Evolutionary conservation across 1,284 basidiomycete genomes (phyloP).

Genomic region (Mrakiaceae sp.): DNA sequence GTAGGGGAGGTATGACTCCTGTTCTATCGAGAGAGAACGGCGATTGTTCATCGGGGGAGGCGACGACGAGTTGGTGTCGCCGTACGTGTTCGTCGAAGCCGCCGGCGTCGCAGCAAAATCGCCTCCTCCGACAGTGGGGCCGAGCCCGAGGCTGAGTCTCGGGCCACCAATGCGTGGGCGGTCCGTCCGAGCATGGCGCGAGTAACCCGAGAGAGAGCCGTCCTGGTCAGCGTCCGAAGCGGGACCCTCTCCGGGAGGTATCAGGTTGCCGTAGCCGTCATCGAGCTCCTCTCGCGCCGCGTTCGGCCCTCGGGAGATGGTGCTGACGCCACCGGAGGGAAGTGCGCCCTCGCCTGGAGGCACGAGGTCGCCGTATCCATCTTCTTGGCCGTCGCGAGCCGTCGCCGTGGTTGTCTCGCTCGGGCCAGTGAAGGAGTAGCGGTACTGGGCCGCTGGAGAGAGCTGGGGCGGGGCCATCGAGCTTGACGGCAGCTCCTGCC

Average conservation of each 20-base stretch:
- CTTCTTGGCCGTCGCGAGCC: not conserved
- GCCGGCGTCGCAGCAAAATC: not conserved
- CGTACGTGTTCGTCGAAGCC: no score
- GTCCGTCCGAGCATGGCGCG: not conserved
- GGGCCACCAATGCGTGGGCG: slow-evolving; percentile 1
- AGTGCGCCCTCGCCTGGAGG: not conserved
- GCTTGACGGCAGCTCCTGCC: not conserved
- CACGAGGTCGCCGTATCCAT: not conserved
- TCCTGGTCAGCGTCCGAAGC: not conserved
- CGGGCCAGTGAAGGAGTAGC: not conserved
- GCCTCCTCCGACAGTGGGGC: not conserved
- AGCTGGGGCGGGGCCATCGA: not conserved
- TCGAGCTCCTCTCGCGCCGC: not conserved
- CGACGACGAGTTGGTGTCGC: no score
- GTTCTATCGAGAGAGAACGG: not conserved
- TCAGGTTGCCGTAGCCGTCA: slow-evolving; percentile 16
- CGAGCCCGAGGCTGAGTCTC: slow-evolving; percentile 7
- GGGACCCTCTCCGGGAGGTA: slow-evolving; percentile 10
- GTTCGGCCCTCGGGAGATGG: not conserved
- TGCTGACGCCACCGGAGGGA: not conserved
- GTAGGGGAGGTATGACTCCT: slow-evolving; percentile 8
- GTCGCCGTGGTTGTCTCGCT: not conserved
- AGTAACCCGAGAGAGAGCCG: not conserved
- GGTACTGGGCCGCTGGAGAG: slow-evolving; percentile 5
- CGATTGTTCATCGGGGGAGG: not conserved